Conservation (phyloP, 257 asterid genomes). For the Solanum stenotomum region DNA sequence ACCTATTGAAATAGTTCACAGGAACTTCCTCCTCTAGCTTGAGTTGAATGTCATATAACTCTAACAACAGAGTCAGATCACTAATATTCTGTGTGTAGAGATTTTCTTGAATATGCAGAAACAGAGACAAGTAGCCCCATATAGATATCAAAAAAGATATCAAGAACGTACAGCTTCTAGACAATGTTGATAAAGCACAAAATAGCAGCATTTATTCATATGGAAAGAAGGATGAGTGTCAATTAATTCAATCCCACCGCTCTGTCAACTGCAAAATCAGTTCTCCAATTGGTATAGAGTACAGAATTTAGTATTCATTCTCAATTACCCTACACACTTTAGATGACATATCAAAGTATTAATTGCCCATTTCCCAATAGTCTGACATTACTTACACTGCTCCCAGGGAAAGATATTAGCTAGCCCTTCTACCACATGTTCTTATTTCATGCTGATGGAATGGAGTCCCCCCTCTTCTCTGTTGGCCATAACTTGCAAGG, state of each 20-base stretch:
- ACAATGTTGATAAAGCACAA: background rate
- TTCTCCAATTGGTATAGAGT: background rate
- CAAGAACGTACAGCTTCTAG: background rate
- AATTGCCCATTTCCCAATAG: background rate
- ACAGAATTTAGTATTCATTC: background rate
- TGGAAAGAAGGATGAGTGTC: background rate
- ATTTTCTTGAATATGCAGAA: background rate
- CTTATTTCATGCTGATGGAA: background rate
- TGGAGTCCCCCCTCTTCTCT: background rate
- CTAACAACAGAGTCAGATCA: background rate
- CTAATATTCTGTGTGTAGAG: background rate
- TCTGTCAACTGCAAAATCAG: background rate
- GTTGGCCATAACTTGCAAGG: background rate
- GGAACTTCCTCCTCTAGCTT: background rate
- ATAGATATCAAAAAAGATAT: background rate
- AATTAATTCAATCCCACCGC: background rate
- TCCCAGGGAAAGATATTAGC: background rate
- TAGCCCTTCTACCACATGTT: background rate
- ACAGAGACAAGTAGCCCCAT: background rate
- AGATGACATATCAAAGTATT: background rate
- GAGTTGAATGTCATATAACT: background rate
- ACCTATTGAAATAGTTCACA: background rate
- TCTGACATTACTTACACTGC: background rate
- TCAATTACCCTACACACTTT: background rate
- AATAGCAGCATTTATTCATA: background rate